phyloP scores from a whole-genome alignment of 768 basidiomycete genomes.

The Lactarius indigo region DNA sequence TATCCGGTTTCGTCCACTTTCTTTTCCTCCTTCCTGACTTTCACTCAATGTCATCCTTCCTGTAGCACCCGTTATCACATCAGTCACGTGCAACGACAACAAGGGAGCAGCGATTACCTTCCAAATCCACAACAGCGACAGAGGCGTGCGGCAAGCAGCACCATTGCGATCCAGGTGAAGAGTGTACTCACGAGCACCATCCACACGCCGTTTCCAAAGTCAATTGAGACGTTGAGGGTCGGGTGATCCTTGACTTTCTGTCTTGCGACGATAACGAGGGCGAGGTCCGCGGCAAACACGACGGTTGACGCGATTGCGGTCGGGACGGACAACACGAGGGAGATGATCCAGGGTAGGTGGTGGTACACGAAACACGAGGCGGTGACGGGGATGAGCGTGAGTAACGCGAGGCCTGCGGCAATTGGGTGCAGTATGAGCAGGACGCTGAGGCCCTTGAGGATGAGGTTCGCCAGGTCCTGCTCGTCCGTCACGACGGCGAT shows the following conservation, averaged over 20 bases:
- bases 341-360: constrained; percentile 45
- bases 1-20: no score
- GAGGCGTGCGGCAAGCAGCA: constrained; percentile 57
- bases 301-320: constrained; percentile 52
- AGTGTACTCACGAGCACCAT: constrained; percentile 57
- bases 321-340: constrained; percentile 56
- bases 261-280: constrained; percentile 52
- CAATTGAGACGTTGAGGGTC: constrained; percentile 41
- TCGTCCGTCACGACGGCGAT: constrained; percentile 44
- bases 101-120: not conserved
- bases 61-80: not conserved
- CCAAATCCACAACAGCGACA: constrained; percentile 60
- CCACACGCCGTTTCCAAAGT: constrained; percentile 71
- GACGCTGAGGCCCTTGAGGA: constrained; percentile 43
- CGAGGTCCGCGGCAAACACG: constrained; percentile 60
- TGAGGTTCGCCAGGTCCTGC: constrained; percentile 39
- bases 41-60: not conserved
- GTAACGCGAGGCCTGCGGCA: constrained; percentile 53
- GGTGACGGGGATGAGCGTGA: constrained; percentile 41
- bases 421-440: constrained; percentile 71
- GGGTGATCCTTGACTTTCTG: constrained; percentile 40
- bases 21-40: not conserved
- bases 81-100: not conserved
- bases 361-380: constrained; percentile 41
- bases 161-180: constrained; percentile 56